Evolutionary conservation across 1,139 yeast species (phyloP).

Genomic region (Nadsonia starkeyi-henricii): DNA sequence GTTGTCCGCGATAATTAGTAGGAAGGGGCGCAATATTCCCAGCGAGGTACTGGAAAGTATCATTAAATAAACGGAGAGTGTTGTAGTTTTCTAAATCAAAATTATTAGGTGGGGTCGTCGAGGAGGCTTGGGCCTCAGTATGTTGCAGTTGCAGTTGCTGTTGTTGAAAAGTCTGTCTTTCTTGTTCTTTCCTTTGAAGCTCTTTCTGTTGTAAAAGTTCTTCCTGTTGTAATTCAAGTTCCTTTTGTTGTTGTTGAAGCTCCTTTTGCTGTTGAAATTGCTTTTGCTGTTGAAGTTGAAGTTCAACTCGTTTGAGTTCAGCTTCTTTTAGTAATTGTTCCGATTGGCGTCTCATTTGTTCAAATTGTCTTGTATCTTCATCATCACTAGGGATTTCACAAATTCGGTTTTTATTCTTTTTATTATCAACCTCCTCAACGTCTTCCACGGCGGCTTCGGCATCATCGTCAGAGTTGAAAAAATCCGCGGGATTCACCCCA

Average conservation of each 20-base stretch:
- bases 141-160: background rate
- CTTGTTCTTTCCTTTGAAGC: background rate
- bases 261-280: background rate
- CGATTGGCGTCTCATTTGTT: background rate
- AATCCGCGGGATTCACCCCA: background rate
- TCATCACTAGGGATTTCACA: background rate
- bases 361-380: background rate
- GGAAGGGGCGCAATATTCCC: background rate
- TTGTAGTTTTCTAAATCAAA: background rate
- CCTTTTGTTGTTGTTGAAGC: background rate
- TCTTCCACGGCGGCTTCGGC: background rate
- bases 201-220: background rate
- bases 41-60: background rate
- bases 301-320: background rate
- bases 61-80: background rate
- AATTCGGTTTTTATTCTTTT: background rate
- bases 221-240: background rate
- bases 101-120: background rate
- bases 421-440: conserved; percentile 1
- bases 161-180: background rate
- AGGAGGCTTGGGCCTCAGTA: background rate
- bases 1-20: background rate
- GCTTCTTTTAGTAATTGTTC: too few species aligned
- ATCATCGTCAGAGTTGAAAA: background rate
- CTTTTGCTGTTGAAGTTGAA: background rate